These are phyloP conservation scores for Pleurotus cornucopiae DNA, from an alignment of 768 basidiomycete genomes.

Conservation along the genomic window DNA sequence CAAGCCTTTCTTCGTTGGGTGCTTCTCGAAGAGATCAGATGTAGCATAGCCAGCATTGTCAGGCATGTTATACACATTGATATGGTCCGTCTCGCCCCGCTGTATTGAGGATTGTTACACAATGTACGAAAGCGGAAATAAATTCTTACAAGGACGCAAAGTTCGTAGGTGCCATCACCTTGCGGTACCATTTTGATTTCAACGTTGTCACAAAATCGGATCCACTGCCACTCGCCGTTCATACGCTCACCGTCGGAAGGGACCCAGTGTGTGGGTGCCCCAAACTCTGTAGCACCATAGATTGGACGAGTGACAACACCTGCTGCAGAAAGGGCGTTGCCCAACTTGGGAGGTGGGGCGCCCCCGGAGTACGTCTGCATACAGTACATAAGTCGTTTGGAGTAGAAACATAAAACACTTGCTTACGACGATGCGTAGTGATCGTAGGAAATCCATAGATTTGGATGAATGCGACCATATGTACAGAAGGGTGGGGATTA, in stretches of 20 bases:
- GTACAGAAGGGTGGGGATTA: conserved; percentile 35
- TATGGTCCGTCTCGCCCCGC: conserved; percentile 15
- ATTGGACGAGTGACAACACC: conserved; percentile 28
- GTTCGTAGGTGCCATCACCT: conserved; percentile 26
- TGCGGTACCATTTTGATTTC: conserved; percentile 25
- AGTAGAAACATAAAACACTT: not conserved
- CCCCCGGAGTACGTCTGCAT: conserved; percentile 31
- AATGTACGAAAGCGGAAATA: not conserved
- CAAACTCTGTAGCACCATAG: conserved; percentile 36
- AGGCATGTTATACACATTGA: conserved; percentile 23
- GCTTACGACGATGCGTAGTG: conserved; percentile 20
- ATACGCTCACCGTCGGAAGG: conserved; percentile 12
- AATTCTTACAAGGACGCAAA: conserved; percentile 21
- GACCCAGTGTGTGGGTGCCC: conserved; percentile 16
- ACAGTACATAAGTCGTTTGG: not conserved
- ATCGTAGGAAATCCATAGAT: conserved; percentile 20
- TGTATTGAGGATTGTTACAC: not conserved
- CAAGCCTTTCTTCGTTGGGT: conserved; percentile 36
- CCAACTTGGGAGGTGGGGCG: conserved; percentile 29
- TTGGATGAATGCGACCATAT: conserved; percentile 27
- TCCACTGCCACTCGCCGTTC: conserved; percentile 26
- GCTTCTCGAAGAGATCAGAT: conserved; percentile 37
- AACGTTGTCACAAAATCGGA: conserved; percentile 17
- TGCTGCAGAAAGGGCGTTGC: conserved; percentile 26
- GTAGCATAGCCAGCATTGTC: conserved; percentile 37